Evolutionary conservation across 768 basidiomycete species (phyloP).

Genomic region (Mycena metata): DNA sequence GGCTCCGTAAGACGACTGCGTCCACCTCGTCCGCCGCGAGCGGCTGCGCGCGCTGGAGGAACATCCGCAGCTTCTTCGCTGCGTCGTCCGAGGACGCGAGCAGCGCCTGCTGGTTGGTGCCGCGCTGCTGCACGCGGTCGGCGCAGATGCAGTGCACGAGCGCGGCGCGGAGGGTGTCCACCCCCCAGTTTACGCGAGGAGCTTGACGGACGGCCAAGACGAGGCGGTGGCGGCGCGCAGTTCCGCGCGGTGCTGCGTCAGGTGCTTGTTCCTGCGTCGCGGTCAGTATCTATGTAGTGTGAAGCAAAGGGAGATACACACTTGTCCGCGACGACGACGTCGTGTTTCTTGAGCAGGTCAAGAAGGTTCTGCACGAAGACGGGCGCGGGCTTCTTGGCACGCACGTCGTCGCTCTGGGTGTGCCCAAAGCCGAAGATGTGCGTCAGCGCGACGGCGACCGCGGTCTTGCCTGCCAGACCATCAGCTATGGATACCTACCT

Average conservation of each 20-base stretch:
- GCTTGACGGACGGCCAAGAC: conserved; percentile 68
- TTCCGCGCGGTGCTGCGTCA: conserved; percentile 79
- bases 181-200: conserved; percentile 83
- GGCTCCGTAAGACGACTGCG: conserved; percentile 37
- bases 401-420: conserved; percentile 93
- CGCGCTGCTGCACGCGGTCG: conserved; percentile 80
- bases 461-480: conserved; percentile 81
- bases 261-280: conserved; percentile 84
- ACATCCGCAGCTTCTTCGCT: conserved; percentile 73
- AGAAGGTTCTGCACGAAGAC: conserved; percentile 81
- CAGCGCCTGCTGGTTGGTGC: conserved; percentile 89
- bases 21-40: conserved; percentile 77
- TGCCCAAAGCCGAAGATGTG: conserved; percentile 90
- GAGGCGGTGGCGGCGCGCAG: conserved; percentile 69
- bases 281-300: background rate
- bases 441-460: conserved; percentile 81
- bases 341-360: conserved; percentile 67
- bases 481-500: background rate
- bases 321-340: conserved; percentile 96
- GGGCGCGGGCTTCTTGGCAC: conserved; percentile 78
- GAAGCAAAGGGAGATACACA: conserved; percentile 50
- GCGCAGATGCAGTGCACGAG: conserved; percentile 82
- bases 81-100: conserved; percentile 62
- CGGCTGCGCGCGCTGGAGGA: conserved; percentile 74
- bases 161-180: conserved; percentile 62